Evolutionary conservation across 2,329 filamentous ascomycete species (phyloP), one percentile per base, ranked within the genome.

Genomic region (Fusarium armeniacum): DNA sequence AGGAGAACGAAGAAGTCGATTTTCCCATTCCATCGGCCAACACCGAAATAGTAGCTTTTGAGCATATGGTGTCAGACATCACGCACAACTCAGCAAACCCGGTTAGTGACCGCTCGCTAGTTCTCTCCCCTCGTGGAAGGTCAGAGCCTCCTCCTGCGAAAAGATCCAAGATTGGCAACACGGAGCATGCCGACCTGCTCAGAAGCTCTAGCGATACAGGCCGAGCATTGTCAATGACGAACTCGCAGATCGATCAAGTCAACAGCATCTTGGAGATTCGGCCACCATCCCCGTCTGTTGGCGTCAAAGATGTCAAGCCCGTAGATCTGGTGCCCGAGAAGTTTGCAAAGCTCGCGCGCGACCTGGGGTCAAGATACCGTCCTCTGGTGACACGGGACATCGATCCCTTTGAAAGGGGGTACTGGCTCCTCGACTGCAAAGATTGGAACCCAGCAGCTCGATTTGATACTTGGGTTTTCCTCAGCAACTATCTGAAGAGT

Each of bases 391-490:
- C 28, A n/a, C 73, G 78, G 0, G 69, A 73, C 7, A 67, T 78
- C 2, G 83, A 86, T 53, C 79, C 80, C 2, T 86, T 91, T 38
- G 93, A 97, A 77, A 85, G 94, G 18, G 94, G 94, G 1, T 89
- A 92, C 78, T 98, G 94, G 94, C 78, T 83, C 4, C 73, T 97
- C 6, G 82, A 89, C 67, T 89, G 86, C 69, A 75, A 79, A 1
- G 52, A 71, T 2, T 93, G 91, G 91, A 75, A 80, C 1, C 54
- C 75, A 0, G 77, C 79, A 0, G 73, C 84, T 6, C 85, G 87
- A 51, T 76, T 81, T 18, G 80, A 83, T 4, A 84, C 89, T 10
- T 94, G 92, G 91, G 78, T 80, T 1, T 89, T 86, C 52, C 79
- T 94, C 26, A 82, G 82, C 8, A 85, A 89, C 18, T 87, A 88